These are phyloP conservation scores for Kwoniella pini DNA, from an alignment of 768 basidiomycete genomes.

Conservation along the genomic window DNA sequence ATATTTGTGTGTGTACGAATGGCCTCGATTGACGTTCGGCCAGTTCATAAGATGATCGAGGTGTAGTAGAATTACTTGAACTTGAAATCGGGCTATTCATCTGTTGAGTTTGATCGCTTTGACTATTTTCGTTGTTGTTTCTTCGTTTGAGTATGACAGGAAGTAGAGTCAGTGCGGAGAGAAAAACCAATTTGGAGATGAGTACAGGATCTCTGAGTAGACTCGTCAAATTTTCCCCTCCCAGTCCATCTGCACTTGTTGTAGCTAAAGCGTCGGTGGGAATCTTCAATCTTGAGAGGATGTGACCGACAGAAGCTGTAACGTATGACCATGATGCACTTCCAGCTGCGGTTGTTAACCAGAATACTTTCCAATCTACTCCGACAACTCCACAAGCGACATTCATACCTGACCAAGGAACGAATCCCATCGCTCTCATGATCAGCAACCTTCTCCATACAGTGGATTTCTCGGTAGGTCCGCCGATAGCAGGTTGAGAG, in stretches of 20 bases:
- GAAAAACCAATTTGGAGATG: conserved; percentile 75
- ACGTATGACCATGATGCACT: conserved; percentile 54
- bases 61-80: conserved; percentile 2
- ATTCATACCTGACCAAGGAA: conserved; percentile 97
- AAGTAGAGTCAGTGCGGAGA: conserved; percentile 80
- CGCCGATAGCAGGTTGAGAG: conserved; percentile 24
- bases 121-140: neutral
- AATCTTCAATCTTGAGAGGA: conserved; percentile 39
- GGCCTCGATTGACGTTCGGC: neutral
- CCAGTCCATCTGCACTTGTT: neutral
- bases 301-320: conserved; percentile 48
- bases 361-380: conserved; percentile 59
- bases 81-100: no score
- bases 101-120: no score
- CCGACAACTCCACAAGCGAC: conserved; percentile 92
- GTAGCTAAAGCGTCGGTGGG: conserved; percentile 16
- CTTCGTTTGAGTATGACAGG: conserved; percentile 68
- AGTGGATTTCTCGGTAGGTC: conserved; percentile 19
- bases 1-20: conserved; percentile 3
- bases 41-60: conserved; percentile 7
- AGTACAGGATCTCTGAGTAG: conserved; percentile 81
- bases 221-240: conserved; percentile 71
- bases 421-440: conserved; percentile 84
- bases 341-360: conserved; percentile 55
- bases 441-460: conserved; percentile 85